Base-by-base conservation (phyloP, 2,329 filamentous ascomycete species). In the Aspergillaceae sp. region DNA sequence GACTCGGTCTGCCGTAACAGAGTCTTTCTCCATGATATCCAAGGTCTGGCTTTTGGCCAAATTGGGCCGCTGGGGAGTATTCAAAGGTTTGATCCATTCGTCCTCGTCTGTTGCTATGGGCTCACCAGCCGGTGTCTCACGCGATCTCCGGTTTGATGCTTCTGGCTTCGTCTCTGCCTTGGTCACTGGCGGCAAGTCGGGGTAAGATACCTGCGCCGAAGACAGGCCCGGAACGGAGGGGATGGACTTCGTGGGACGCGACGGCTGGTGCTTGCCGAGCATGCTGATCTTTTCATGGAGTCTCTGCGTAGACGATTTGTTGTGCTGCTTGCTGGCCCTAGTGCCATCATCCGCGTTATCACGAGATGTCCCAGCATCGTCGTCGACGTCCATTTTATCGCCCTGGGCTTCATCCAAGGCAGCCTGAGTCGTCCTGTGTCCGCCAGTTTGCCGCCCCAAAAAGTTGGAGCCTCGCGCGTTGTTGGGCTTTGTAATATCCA, bases 251-350 rank as follows among this genome's bases (percentile, higher is more conserved):
- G 67, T 71, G 5, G 66, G 62, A 40, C 72, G 62, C 34, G 67
- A 60, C 55, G 73, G 61, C 44, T 72, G 71, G 49, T 76, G 69
- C 66, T 82, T 74, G 33, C 77, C 78, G 35, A 85, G 74, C 74
- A 83, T 79, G 51, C 83, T 94, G 57, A 98, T 97, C 57, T 90
- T 88, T 58, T 97, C 91, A 54, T 95, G 89, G 10, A 98, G 74
- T 38, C 87, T 78, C 64, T 97, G 90, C 0, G 92, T 95, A n/a
- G 92, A 94, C 0, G 88, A 90, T 64, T 94, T 94, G 67, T 82
- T 88, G 59, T 91, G 84, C 2, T 77, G 66, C 54, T 75, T 78
- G 4, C 77, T 74, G 29, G 74, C 73, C 38, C 76, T 76, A 1
- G 68, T 64, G 10, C 74, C 68, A 6, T 64, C 64, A 35, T 75